phyloP scores from a whole-genome alignment of 495 filamentous ascomycete species.

The Staphylotrichum longicolle region DNA sequence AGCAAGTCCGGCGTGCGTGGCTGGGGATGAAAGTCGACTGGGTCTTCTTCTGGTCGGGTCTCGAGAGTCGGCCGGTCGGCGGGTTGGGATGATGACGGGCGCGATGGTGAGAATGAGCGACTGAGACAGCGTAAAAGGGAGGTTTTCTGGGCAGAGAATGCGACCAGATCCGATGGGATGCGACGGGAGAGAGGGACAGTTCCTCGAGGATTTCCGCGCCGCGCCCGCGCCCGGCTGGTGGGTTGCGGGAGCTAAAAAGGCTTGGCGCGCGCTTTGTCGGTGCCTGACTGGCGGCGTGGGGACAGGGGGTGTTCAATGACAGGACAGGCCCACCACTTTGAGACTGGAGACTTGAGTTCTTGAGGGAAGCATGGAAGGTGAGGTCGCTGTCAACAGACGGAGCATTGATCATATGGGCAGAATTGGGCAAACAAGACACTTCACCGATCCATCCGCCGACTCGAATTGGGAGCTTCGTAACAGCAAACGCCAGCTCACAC shows the following conservation, averaged over 20 bases:
- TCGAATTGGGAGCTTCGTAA: not conserved
- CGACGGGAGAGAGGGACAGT: constrained; percentile 1
- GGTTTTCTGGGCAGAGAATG: not conserved
- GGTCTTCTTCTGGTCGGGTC: not conserved
- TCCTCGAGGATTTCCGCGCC: constrained; percentile 16
- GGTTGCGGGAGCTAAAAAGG: constrained; percentile 15
- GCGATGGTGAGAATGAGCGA: not conserved
- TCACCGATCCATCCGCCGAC: not conserved
- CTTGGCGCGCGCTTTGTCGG: constrained; percentile 19
- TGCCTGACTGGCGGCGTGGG: constrained; percentile 16
- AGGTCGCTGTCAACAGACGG: too few relatives aligned
- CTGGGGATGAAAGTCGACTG: not conserved
- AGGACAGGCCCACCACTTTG: not conserved
- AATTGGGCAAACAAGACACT: too few relatives aligned
- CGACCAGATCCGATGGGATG: constrained; percentile 7
- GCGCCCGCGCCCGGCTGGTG: not conserved
- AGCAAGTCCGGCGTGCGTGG: not conserved
- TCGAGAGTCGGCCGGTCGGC: constrained; percentile 1
- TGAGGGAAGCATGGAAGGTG: too few relatives aligned
- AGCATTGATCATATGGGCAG: constrained; percentile 1
- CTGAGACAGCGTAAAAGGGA: not conserved
- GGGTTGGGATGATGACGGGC: not conserved
- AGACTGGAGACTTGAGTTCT: too few relatives aligned
- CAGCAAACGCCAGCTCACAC: not conserved
- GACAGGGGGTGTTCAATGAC: not conserved